Conservation (phyloP, 441 rosid species). For the Eugenia klotzschiana region DNA sequence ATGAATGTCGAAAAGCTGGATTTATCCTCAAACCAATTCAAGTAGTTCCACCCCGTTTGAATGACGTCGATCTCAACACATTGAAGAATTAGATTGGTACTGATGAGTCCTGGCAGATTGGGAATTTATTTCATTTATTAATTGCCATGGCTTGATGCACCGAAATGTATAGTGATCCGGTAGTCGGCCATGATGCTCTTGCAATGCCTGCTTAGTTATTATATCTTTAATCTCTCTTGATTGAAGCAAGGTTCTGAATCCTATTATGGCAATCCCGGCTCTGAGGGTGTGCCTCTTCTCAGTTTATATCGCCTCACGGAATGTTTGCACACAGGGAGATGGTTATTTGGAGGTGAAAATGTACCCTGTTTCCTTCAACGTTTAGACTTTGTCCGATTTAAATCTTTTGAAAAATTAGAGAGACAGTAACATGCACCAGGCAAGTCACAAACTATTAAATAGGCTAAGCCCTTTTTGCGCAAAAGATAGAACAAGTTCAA, state of each 20-base stretch:
- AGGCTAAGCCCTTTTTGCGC: not conserved
- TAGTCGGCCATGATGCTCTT: no score
- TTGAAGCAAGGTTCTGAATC: no score
- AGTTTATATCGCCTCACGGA: not conserved
- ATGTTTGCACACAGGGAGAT: not conserved
- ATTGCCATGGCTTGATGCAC: no score
- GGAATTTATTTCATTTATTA: no score
- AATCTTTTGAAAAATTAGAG: not conserved
- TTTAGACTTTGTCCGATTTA: not conserved
- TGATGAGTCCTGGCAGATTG: not conserved
- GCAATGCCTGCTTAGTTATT: no score
- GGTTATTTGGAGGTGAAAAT: not conserved
- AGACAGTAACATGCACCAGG: not conserved
- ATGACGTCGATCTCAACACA: conserved; percentile 25
- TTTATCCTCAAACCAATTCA: conserved; percentile 42
- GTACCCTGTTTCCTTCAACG: not conserved
- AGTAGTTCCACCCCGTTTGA: conserved; percentile 37
- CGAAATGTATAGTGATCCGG: no score
- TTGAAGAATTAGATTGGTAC: not conserved
- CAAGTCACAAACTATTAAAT: not conserved
- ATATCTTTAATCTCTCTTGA: no score
- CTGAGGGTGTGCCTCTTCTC: no score
- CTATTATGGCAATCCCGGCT: no score
- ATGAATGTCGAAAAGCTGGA: conserved; percentile 55
- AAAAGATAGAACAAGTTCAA: not conserved